Evolutionary conservation across 169 alveolate species (phyloP), one percentile per base, ranked within the genome.

Genomic region (Plasmodium blacklocki): DNA sequence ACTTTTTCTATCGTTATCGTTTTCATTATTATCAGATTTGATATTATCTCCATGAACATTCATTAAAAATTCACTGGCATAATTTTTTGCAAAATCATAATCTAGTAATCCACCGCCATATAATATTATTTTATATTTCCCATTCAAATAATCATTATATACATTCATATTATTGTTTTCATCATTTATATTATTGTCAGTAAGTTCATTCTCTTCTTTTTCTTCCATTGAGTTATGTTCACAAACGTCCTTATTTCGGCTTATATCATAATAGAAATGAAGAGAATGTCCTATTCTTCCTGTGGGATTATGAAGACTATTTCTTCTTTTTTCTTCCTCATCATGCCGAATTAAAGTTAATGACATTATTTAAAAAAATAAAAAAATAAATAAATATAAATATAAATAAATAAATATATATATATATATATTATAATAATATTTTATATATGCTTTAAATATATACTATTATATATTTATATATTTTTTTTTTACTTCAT

Each of bases 221-320:
- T 64, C 72, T 50, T 74, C 9, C 9, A 39, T 0, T 5, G 11
- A 47, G 14, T 11, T 52, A 2, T 54, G 5, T 49, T 14, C 6
- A 43, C 52, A 32, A 14, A 12, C 2, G 26, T 50, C 63, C 21
- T 39, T 64, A 4, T n/a, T 5, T 21, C 11, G 19, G 29, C 43
- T 60, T 50, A 86, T 12, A 21, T 86, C 92, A 73, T 86, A 86
- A 19, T 86, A 86, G n/a, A 71, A 29, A 45, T 86, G 92, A 54
- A 86, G 29, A 19, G 92, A 86, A 62, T 86, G 87, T 29, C 92
- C 92, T 45, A 86, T 87, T 8, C 92, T 52, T 3, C 92, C 88
- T 8, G 21, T 54, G 15, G 92, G 92, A 54, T 39, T 58, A 58
- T 73, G 49, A 11, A 54, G 15, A 43, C 47, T 64, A 15, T 56